phyloP scores from a whole-genome alignment of 2,329 filamentous ascomycete genomes.

The Microcyclosporella mali region DNA sequence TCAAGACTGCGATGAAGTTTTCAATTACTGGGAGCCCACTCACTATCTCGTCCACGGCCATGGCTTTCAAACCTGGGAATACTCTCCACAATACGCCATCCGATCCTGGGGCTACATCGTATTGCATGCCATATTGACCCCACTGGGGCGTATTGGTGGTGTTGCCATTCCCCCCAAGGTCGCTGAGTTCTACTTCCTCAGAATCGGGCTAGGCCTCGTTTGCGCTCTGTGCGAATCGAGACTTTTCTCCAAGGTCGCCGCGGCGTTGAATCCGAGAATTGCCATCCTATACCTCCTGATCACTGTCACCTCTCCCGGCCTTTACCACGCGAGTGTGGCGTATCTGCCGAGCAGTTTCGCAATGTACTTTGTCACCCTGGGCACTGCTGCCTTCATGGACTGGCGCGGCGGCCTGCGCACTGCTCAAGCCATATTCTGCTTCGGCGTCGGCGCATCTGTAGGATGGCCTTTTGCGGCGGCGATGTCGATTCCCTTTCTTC shows the following conservation, averaged over 20 bases:
- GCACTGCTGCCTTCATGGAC: conserved; percentile 83
- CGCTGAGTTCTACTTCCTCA: conserved; percentile 79
- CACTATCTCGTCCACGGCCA: conserved; percentile 92
- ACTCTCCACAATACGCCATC: conserved; percentile 90
- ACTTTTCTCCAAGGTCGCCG: conserved; percentile 70
- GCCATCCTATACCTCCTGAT: conserved; percentile 77
- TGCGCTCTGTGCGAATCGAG: conserved; percentile 80
- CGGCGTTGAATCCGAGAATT: conserved; percentile 72
- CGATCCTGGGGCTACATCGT: conserved; percentile 88
- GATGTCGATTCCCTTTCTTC: conserved; percentile 70
- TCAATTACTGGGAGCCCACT: conserved; percentile 97
- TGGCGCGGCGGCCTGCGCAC: conserved; percentile 75
- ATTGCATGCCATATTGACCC: conserved; percentile 69
- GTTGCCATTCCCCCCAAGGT: conserved; percentile 40
- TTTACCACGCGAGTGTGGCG: conserved; percentile 83
- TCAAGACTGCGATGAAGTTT: conserved; percentile 96
- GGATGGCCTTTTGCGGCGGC: conserved; percentile 94
- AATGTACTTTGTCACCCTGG: conserved; percentile 89
- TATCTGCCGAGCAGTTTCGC: conserved; percentile 92
- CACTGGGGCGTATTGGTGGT: conserved; percentile 30
- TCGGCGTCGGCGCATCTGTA: conserved; percentile 74
- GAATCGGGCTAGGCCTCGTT: conserved; percentile 63
- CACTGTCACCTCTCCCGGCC: conserved; percentile 74
- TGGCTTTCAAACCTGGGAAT: conserved; percentile 97
- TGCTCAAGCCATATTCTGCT: conserved; percentile 80